Base-by-base conservation (phyloP, 306 rosid genomes). In the Arachis stenosperma region DNA sequence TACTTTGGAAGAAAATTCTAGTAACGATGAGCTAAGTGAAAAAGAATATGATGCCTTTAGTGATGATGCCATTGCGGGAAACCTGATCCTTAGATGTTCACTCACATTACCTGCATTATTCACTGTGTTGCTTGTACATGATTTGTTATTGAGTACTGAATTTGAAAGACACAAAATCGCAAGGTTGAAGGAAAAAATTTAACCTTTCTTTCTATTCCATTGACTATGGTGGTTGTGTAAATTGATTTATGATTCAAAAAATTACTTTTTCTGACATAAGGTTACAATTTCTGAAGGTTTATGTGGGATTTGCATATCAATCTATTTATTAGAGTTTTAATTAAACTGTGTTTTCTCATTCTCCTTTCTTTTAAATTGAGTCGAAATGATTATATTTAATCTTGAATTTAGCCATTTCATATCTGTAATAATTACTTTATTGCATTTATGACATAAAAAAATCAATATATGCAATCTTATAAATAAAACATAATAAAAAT, bases 21-120 rank as follows among this genome's bases (percentile, higher is more conserved):
- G 88, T 30, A 92, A 90, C 6, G 98, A 86, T 66, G 96, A 92
- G 83, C 78, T 80, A 81, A 87, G 90, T 71, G 98, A 89, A 78
- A 93, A 85, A 70, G 93, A 86, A 57, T 86, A 81, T 75, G 82
- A 81, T 75, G 82, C 81, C 77, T 87, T 92, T 50, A 78, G 84
- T 64, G 98, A 85, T 27, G 97, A 87, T 0, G 93, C 53, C 37
- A 79, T 85, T 36, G 90, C 87, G 5, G 97, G 33, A 50, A 86
- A 74, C 96, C 92, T 57, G 97, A 90, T 89, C 93, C 82, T 37
- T 88, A 84, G 80, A 17, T 67, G 71, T 13, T 71, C 9, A 47
- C 63, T 79, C 61, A 6, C 75, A 65, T 53, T 68, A 83, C 54
- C 74, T 27, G 50, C 63, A 73, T 54, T 53, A 30, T 70, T 72